Base-by-base conservation (phyloP, 345 rosid species). In the Excoecaria agallocha region DNA sequence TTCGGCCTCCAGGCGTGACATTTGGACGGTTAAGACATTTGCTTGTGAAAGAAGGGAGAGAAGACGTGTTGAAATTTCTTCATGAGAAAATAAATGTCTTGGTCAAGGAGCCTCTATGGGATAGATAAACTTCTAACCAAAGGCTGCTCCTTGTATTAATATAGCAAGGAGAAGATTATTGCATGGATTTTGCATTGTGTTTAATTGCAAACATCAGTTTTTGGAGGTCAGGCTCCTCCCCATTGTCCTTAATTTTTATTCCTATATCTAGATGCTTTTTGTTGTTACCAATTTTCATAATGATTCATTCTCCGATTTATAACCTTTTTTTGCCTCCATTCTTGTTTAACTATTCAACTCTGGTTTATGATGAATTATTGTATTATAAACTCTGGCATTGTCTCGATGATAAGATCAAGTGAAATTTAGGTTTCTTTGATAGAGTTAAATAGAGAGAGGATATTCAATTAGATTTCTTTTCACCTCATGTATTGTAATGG, bases 31-130 rank as follows among this genome's bases (percentile, higher is more conserved):
- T 94, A 79, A 90, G 93, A 52, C 88, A 89, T 70, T 69, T 90
- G 87, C 97, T 94, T 66, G 58, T 92, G 3, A 90, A 90, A 78
- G 95, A 92, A 81, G 92, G 87, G 50, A 89, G 97, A 77, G 95
- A 89, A 77, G 97, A 90, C 85, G 98, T 90, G 41, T 69, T 94
- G 68, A 85, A 86, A 79, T 94, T 94, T 86, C 96, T 94, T 75
- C 91, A 85, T 74, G 91, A 90, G 81, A 94, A 90, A 77, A 85
- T 89, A 76, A 87, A 88, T 65, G 77, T 85, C 50, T 79, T 92
- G 70, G 84, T 90, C 56, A 89, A 86, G 80, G 98, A 94, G 78
- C 97, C 97, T 78, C 72, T 94, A 57, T 94, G 86, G 72, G 92
- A 94, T 80, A 85, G 84, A 82, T 67, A 66, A 73, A 70, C 0